These are phyloP conservation scores for Torulaspora pretoriensis DNA, from an alignment of 1,139 yeast species.

Conservation along the genomic window DNA sequence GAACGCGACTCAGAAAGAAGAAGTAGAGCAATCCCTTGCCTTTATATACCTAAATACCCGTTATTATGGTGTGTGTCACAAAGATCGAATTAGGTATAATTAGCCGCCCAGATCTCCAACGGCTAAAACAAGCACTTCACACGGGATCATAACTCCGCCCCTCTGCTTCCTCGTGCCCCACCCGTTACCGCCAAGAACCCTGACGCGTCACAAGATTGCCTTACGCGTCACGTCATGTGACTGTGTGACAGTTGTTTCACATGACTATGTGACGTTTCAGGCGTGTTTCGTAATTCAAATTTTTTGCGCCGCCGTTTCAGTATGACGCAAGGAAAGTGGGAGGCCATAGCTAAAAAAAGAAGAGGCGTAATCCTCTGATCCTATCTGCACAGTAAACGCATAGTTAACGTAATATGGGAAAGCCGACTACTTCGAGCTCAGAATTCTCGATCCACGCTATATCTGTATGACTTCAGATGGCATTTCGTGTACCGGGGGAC, in stretches of 20 bases:
- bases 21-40: not conserved
- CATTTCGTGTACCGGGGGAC: not conserved
- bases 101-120: slow-evolving; percentile 7
- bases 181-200: no score
- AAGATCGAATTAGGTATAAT: slow-evolving; percentile 3
- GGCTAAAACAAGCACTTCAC: slow-evolving; percentile 1
- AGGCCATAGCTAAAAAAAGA: not conserved
- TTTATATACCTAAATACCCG: not conserved
- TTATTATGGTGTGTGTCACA: slow-evolving; percentile 1
- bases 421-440: no score
- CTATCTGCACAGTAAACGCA: no score
- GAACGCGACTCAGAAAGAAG: not conserved
- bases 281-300: not conserved
- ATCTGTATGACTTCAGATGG: not conserved
- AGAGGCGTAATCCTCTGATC: no score
- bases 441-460: not conserved
- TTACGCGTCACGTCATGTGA: not conserved
- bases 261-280: not conserved
- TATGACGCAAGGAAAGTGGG: not conserved
- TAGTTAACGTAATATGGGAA: no score
- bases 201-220: no score
- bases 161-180: not conserved
- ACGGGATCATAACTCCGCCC: not conserved
- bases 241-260: no score
- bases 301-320: slow-evolving; percentile 1